Evolutionary conservation across 768 basidiomycete genomes (phyloP).

Genomic region (Serendipita vermifera): DNA sequence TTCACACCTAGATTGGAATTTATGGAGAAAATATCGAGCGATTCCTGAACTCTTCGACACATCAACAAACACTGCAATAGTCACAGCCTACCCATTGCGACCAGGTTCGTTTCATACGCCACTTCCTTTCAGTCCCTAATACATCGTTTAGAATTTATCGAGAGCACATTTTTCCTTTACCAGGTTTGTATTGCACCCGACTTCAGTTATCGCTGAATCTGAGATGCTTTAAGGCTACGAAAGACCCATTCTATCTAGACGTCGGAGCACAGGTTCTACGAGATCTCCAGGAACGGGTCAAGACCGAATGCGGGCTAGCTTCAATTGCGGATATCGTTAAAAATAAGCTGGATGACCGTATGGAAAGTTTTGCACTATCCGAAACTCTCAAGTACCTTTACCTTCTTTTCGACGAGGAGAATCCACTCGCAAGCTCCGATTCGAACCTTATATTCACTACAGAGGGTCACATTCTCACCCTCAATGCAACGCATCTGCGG

Average conservation of each 20-base stretch:
- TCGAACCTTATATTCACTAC: constrained; percentile 89
- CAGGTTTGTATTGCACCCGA: constrained; percentile 35
- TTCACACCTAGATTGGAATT: constrained; percentile 59
- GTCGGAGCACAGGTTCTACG: constrained; percentile 73
- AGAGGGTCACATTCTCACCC: constrained; percentile 77
- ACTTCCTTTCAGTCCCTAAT: neutral
- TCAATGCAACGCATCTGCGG: constrained; percentile 43
- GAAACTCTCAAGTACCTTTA: constrained; percentile 95
- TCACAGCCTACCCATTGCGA: constrained; percentile 65
- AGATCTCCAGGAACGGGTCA: constrained; percentile 61
- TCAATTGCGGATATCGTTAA: constrained; percentile 68
- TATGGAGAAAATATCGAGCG: constrained; percentile 79
- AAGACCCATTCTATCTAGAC: constrained; percentile 83
- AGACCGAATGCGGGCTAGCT: constrained; percentile 76
- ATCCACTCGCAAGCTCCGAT: constrained; percentile 57
- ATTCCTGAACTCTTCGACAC: constrained; percentile 90
- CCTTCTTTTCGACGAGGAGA: constrained; percentile 80
- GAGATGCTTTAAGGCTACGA: constrained; percentile 54
- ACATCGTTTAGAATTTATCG: constrained; percentile 56
- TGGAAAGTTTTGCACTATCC: constrained; percentile 94
- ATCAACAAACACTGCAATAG: constrained; percentile 53
- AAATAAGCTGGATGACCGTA: constrained; percentile 75
- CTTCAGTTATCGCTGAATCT: neutral
- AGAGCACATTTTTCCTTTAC: constrained; percentile 94
- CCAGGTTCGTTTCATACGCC: constrained; percentile 36